Evolutionary conservation across 2,329 filamentous ascomycete genomes (phyloP).

Genomic region (Fusarium sp.): DNA sequence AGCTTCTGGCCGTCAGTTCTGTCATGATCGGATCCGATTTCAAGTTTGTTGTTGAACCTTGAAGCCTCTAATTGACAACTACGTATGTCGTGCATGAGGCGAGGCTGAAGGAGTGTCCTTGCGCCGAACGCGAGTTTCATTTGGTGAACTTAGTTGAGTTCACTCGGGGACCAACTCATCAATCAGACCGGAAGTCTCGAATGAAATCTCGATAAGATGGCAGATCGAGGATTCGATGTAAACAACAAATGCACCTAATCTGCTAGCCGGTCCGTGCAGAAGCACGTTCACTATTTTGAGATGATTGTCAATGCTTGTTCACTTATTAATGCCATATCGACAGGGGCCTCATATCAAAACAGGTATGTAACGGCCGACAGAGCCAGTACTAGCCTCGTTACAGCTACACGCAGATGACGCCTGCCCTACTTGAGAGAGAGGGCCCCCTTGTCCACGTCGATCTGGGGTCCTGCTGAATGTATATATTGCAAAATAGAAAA

Average conservation of each 20-base stretch:
- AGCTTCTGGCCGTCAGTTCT: constrained; percentile 8
- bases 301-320: constrained; percentile 30
- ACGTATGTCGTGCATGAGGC: constrained; percentile 23
- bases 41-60: constrained; percentile 3
- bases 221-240: constrained; percentile 11
- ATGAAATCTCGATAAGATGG: constrained; percentile 5
- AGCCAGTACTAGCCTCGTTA: constrained; percentile 28
- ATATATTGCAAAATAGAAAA: constrained; percentile 13
- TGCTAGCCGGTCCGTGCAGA: constrained; percentile 16
- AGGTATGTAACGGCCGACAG: constrained; percentile 12
- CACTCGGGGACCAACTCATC: constrained; percentile 9
- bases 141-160: neutral
- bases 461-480: constrained; percentile 17
- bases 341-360: constrained; percentile 23
- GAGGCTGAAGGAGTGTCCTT: constrained; percentile 11
- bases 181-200: constrained; percentile 29
- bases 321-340: constrained; percentile 13
- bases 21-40: neutral
- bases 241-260: constrained; percentile 12
- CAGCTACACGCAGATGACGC: constrained; percentile 27
- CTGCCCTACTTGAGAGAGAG: constrained; percentile 14
- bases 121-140: constrained; percentile 20
- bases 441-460: constrained; percentile 24
- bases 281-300: constrained; percentile 22
- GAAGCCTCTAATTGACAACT: neutral